Evolutionary conservation across 78 protist species (phyloP).

Genomic region (Neovahlkampfia damariscottae): DNA sequence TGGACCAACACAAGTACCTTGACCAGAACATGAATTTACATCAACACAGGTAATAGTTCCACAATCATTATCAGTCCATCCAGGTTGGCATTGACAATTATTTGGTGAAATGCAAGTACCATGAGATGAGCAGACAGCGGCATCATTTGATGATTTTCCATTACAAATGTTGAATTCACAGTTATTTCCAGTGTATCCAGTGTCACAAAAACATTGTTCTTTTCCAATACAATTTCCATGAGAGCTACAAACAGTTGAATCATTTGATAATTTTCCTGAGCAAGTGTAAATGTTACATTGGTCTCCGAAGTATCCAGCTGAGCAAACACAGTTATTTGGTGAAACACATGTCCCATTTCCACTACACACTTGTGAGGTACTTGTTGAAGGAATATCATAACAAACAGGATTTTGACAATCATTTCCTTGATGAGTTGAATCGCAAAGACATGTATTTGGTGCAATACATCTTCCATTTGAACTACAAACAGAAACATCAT

Average conservation of each 20-base stretch:
- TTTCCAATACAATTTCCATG: not conserved
- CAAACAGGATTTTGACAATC: not conserved
- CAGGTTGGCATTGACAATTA: not conserved
- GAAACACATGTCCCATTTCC: not conserved
- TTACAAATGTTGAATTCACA: not conserved
- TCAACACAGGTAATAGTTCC: not conserved
- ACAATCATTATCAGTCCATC: not conserved
- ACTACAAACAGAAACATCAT: constrained; percentile 1
- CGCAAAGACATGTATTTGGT: not conserved
- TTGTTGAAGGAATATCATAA: not conserved
- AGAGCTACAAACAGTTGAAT: not conserved
- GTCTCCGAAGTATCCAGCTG: not conserved
- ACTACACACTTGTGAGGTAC: not conserved
- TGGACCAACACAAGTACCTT: not conserved
- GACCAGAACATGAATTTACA: not conserved
- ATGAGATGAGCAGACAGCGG: not conserved
- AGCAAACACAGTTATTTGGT: not conserved
- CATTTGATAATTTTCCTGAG: not conserved
- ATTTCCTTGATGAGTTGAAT: not conserved
- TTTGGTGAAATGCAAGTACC: not conserved
- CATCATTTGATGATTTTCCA: not conserved
- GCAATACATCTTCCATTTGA: not conserved
- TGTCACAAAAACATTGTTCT: not conserved
- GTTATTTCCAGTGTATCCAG: not conserved
- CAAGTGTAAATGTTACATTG: not conserved